Base-by-base conservation (phyloP, 371 early-diverging fungal genomes). In the Zychaea mexicana region DNA sequence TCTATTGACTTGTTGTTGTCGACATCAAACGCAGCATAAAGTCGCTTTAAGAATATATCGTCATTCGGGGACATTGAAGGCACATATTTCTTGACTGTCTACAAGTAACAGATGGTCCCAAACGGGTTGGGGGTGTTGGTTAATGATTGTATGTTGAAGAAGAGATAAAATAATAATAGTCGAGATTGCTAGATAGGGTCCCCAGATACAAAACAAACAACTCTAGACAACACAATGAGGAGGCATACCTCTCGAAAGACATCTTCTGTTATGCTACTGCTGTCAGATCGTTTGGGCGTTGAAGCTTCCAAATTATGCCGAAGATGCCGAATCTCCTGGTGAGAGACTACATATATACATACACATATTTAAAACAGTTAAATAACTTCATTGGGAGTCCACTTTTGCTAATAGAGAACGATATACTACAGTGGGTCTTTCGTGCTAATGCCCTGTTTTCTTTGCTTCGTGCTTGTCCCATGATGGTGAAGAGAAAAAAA, bases 11-110 rank as follows among this genome's bases (percentile, higher is more conserved):
- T 79, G 65, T 84, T 81, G 45, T 87, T 86, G 61, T 93, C 84
- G 19, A 82, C 76, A 66, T 94, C 91, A 72, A 94, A 94, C 7
- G 93, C 93, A 57, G 90, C 87, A 76, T 90, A 94, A 13, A 94
- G 72, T 53, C 92, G 78, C 66, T 90, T 88, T 64, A 94, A 69
- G 71, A 94, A 94, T 9, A 88, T 76, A 65, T 90, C 90, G 42
- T 91, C 91, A 36, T 80, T 76, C 10, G 87, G 81, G 61, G 90
- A 91, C 13, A 78, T 72, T 31, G 71, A 66, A 2, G 83, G 79
- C 3, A 78, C 70, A 65, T 57, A 76, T 59, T 79, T 74, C 59
- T 74, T 74, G 1, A 79, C 77, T 26, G 80, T 74, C 78, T 78
- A 61, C 26, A 33, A 33, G 12, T 8, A 33, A 33, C 5, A 33